Evolutionary conservation across 345 rosid genomes (phyloP), one percentile per base, ranked within the genome.

Genomic region (Salix viminalis): DNA sequence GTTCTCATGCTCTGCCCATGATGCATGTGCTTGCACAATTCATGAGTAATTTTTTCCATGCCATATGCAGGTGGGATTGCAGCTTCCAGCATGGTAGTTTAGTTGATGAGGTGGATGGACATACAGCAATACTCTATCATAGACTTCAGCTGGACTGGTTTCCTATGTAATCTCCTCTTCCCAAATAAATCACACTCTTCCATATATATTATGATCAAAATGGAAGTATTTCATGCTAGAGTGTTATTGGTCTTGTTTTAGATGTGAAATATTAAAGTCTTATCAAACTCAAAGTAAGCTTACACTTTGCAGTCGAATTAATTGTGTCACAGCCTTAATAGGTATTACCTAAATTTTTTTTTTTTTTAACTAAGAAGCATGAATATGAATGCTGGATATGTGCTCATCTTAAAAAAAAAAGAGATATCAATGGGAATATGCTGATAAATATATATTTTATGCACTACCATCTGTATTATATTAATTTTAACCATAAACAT

Each of bases 61-160:
- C 41, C 28, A 82, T 76, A 68, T 85, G 86, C 91, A 96, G 99
- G 87, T 96, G 99, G 99, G 99, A 96, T 85, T 89, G 96, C 85
- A 96, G 97, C 81, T 96, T 96, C 80, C 97, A 91, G 36, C 69
- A 85, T 83, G 98, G 99, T 77, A 91, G 97, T 80, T 85, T 96
- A 82, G 99, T 96, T 81, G 99, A 96, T 88, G 98, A 96, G 87
- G 99, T 96, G 23, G 99, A 96, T 88, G 99, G 99, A 68, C 99
- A 94, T 83, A 96, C 98, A 39, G 99, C 99, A 75, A 79, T 96
- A 85, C 90, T 96, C 71, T 94, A 96, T 87, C 98, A 94, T 83
- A 86, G 90, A 78, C 97, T 96, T 78, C 98, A 91, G 84, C 91
- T 96, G 78, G 98, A 96, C 85, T 96, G 98, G 99, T 91, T 94